These are phyloP conservation scores for Penicillium sp. DNA, from an alignment of 2,329 filamentous ascomycete species.

Conservation along the genomic window DNA sequence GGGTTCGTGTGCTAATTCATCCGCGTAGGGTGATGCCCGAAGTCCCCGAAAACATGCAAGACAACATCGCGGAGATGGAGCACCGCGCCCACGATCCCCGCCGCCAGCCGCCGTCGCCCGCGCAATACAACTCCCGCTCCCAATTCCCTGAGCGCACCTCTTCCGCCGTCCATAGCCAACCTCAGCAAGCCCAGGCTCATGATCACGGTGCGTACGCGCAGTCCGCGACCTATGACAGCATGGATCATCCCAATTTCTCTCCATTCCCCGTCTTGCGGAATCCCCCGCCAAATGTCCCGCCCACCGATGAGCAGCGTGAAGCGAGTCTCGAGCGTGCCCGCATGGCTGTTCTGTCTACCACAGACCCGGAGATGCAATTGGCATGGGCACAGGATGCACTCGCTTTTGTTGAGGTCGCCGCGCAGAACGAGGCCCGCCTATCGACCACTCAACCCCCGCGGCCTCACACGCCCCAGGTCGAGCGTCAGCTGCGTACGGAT, in stretches of 20 bases:
- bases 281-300: slow-evolving; percentile 82
- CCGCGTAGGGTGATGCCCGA: slow-evolving; percentile 80
- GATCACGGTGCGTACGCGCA: slow-evolving; percentile 52
- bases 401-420: slow-evolving; percentile 80
- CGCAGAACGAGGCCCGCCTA: slow-evolving; percentile 73
- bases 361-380: slow-evolving; percentile 94
- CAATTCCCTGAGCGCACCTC: slow-evolving; percentile 42
- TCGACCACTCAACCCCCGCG: slow-evolving; percentile 61
- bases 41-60: slow-evolving; percentile 95
- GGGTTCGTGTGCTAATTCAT: slow-evolving; percentile 26
- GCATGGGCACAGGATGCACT: slow-evolving; percentile 95
- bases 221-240: slow-evolving; percentile 51
- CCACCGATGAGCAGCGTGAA: slow-evolving; percentile 92
- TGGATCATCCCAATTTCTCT: slow-evolving; percentile 76
- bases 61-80: slow-evolving; percentile 89
- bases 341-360: slow-evolving; percentile 81
- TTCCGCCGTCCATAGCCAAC: slow-evolving; percentile 36
- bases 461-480: slow-evolving; percentile 77
- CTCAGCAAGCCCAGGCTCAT: slow-evolving; percentile 30
- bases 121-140: slow-evolving; percentile 31
- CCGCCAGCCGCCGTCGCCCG: slow-evolving; percentile 38
- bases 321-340: slow-evolving; percentile 83
- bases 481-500: slow-evolving; percentile 85
- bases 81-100: slow-evolving; percentile 64
- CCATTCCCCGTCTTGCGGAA: slow-evolving; percentile 84